Evolutionary conservation across 129 eudicot genomes (phyloP).

Genomic region (Lactuca saligna): DNA sequence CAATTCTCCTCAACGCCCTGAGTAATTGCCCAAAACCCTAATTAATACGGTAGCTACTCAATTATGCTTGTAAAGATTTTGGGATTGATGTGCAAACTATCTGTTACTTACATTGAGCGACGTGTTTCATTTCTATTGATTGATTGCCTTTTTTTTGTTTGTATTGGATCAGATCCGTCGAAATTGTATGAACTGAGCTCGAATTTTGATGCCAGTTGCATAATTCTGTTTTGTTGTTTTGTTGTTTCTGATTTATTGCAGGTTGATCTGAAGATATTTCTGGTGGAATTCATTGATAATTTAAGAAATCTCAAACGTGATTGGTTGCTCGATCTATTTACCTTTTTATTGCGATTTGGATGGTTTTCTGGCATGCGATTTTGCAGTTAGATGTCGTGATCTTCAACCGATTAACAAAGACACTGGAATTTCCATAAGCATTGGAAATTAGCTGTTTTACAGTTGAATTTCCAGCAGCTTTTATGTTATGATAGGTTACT

Average conservation of each 20-base stretch:
- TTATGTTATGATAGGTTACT: constrained; percentile 46
- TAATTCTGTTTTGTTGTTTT: constrained; percentile 14
- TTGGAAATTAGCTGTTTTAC: constrained; percentile 28
- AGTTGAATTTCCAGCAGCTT: constrained; percentile 23
- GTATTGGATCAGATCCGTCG: constrained; percentile 49
- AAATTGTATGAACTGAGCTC: background rate
- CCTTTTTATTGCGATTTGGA: constrained; percentile 19
- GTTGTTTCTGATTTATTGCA: constrained; percentile 24
- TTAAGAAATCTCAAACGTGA: constrained; percentile 4
- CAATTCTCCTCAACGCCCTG: constrained; percentile 9
- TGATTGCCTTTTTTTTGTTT: constrained; percentile 13
- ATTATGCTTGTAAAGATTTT: background rate
- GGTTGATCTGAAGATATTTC: constrained; percentile 36
- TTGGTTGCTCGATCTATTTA: constrained; percentile 20
- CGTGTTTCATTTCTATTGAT: constrained; percentile 10
- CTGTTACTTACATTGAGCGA: constrained; percentile 6
- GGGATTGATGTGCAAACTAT: constrained; percentile 9
- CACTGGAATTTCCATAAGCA: constrained; percentile 29
- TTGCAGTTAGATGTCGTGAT: constrained; percentile 21
- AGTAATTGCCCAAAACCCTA: constrained; percentile 43
- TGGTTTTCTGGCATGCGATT: constrained; percentile 21
- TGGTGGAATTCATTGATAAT: constrained; percentile 23
- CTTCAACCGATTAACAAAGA: constrained; percentile 18
- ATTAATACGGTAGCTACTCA: constrained; percentile 13
- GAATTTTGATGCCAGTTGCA: background rate